Evolutionary conservation across 225 moss, liverwort and hornwort species (phyloP).

Genomic region (Pseudoscleropodium purum): DNA sequence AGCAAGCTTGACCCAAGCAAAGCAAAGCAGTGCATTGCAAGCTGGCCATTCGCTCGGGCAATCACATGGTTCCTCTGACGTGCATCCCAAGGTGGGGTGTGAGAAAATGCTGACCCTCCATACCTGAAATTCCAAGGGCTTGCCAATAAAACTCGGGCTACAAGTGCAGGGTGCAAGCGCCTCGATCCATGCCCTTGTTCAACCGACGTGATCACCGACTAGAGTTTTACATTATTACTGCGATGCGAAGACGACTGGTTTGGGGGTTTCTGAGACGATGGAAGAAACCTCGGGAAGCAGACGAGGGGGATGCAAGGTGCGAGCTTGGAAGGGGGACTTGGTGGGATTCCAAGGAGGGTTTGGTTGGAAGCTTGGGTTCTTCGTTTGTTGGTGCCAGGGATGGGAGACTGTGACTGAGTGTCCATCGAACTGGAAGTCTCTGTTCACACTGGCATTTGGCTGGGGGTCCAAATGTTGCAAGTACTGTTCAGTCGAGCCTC

Average conservation of each 20-base stretch:
- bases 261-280: background rate
- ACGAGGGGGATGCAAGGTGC: background rate
- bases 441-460: background rate
- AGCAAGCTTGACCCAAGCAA: background rate
- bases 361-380: background rate
- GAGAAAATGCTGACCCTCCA: background rate
- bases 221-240: background rate
- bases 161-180: background rate
- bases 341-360: background rate
- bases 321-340: background rate
- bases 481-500: too few relatives aligned
- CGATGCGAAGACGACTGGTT: background rate
- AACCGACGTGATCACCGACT: background rate
- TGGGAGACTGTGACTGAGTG: background rate
- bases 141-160: background rate
- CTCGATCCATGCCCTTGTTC: background rate
- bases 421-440: background rate
- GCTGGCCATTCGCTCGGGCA: background rate
- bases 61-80: background rate
- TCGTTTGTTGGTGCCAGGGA: background rate
- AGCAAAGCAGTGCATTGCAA: background rate
- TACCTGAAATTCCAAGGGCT: slow-evolving; percentile 14
- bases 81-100: background rate
- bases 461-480: background rate
- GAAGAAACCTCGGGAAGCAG: background rate